phyloP scores from a whole-genome alignment of 805 yeast genomes.

The Spathaspora arborariae region DNA sequence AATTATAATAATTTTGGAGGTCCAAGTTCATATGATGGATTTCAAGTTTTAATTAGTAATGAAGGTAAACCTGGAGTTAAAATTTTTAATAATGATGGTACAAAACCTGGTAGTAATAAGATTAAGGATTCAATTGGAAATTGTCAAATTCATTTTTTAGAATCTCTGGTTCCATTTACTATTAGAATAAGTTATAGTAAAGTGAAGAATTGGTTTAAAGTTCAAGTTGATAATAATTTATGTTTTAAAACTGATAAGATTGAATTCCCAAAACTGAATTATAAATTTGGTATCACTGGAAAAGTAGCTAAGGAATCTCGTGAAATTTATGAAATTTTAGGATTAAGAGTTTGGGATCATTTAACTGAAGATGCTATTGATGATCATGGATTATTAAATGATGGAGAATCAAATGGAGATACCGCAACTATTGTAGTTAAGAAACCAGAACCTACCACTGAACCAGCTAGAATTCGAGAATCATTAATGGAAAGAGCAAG shows the following conservation, averaged over 20 bases:
- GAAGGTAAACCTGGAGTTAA: conserved; percentile 48
- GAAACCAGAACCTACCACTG: conserved; percentile 2
- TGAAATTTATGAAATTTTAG: conserved; percentile 65
- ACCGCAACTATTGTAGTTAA: conserved; percentile 28
- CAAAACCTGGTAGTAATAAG: conserved; percentile 27
- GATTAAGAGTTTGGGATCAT: conserved; percentile 51
- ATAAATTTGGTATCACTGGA: conserved; percentile 55
- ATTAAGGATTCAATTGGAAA: conserved; percentile 44
- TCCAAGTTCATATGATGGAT: conserved; percentile 57
- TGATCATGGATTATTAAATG: conserved; percentile 47
- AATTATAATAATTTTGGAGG: conserved; percentile 43
- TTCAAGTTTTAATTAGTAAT: conserved; percentile 57
- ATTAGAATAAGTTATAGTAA: conserved; percentile 59
- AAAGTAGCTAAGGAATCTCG: conserved; percentile 22
- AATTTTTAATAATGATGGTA: conserved; percentile 60
- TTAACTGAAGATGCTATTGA: conserved; percentile 54
- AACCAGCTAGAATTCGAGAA: conserved; percentile 18
- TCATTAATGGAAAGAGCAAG: conserved; percentile 36
- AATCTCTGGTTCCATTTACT: conserved; percentile 67
- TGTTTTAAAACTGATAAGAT: conserved; percentile 64
- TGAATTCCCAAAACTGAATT: conserved; percentile 36
- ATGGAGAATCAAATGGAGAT: conserved; percentile 39
- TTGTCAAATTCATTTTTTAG: conserved; percentile 58
- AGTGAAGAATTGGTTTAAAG: conserved; percentile 44
- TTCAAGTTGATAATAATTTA: conserved; percentile 69